Conservation (phyloP, 805 yeast species). For the Candida tibetensis region DNA sequence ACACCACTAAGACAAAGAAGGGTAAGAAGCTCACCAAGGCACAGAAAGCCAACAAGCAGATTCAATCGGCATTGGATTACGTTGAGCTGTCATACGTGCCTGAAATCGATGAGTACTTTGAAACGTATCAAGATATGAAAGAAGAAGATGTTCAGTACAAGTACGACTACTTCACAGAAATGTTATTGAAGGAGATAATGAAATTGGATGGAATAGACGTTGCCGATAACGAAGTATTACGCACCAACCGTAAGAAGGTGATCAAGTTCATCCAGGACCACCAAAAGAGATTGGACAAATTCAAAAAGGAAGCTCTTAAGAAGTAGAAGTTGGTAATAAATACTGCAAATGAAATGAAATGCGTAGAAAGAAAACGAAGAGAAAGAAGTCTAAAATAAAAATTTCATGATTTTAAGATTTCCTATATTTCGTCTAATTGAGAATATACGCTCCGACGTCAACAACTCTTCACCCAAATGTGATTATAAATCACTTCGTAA, state of each 20-base stretch:
- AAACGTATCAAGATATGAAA: constrained; percentile 22
- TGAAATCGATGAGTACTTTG: constrained; percentile 32
- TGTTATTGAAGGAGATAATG: constrained; percentile 62
- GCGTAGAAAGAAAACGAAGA: too few relatives aligned
- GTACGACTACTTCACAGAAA: constrained; percentile 61
- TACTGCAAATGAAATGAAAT: too few relatives aligned
- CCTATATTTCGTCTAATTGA: too few relatives aligned
- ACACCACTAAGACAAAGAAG: constrained; percentile 13
- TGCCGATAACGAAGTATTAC: constrained; percentile 48
- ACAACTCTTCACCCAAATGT: too few relatives aligned
- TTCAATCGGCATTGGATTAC: constrained; percentile 37
- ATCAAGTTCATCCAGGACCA: constrained; percentile 60
- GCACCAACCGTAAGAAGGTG: constrained; percentile 55
- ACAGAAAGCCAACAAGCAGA: constrained; percentile 38
- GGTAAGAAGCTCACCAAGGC: constrained; percentile 39
- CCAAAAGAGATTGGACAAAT: constrained; percentile 53
- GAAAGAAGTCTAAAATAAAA: too few relatives aligned
- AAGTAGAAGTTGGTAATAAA: too few relatives aligned
- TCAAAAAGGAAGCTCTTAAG: constrained; percentile 26
- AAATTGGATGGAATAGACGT: constrained; percentile 64
- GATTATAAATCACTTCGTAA: too few relatives aligned
- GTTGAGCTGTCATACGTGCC: constrained; percentile 42
- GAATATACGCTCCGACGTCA: too few relatives aligned
- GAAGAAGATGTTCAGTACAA: constrained; percentile 43
- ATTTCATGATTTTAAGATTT: too few relatives aligned